These are phyloP conservation scores for Bjerkandera adusta DNA, from an alignment of 1,284 basidiomycete species.

Conservation along the genomic window DNA sequence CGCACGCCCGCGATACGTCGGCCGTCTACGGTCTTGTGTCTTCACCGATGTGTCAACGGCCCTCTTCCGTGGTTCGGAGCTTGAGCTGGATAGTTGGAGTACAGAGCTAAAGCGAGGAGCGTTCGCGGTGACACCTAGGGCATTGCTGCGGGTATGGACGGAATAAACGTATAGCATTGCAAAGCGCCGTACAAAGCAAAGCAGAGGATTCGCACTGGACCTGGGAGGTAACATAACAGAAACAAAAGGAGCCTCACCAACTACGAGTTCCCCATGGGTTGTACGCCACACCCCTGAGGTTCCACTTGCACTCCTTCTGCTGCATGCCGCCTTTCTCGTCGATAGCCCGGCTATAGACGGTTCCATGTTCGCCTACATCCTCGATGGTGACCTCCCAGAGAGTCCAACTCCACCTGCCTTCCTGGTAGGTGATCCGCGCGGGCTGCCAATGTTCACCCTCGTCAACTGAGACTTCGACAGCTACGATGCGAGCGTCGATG, in stretches of 20 bases:
- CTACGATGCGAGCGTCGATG: conserved; percentile 40
- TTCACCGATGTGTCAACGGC: too few species aligned
- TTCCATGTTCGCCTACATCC: conserved; percentile 23
- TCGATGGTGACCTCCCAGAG: conserved; percentile 53
- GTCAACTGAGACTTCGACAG: conserved; percentile 53
- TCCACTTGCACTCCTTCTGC: conserved; percentile 49
- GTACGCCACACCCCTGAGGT: conserved; percentile 57
- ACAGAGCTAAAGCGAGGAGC: too few species aligned
- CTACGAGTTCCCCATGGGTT: conserved; percentile 25
- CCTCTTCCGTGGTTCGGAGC: too few species aligned
- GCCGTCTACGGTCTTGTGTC: too few species aligned
- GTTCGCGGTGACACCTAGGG: too few species aligned
- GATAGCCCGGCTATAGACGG: conserved; percentile 39
- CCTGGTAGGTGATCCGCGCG: conserved; percentile 56
- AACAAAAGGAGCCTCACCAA: conserved; percentile 18
- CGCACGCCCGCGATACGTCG: too few species aligned
- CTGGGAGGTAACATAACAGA: too few species aligned
- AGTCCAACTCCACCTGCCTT: conserved; percentile 69
- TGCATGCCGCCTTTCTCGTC: conserved; percentile 45
- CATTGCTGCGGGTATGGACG: too few species aligned
- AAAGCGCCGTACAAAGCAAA: too few species aligned
- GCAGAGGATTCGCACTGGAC: neutral
- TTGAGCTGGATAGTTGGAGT: too few species aligned
- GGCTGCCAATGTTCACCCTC: conserved; percentile 49
- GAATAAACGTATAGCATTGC: too few species aligned